phyloP scores from a whole-genome alignment of 2,329 filamentous ascomycete genomes.

The Cladosporium austrohemisphaericum region DNA sequence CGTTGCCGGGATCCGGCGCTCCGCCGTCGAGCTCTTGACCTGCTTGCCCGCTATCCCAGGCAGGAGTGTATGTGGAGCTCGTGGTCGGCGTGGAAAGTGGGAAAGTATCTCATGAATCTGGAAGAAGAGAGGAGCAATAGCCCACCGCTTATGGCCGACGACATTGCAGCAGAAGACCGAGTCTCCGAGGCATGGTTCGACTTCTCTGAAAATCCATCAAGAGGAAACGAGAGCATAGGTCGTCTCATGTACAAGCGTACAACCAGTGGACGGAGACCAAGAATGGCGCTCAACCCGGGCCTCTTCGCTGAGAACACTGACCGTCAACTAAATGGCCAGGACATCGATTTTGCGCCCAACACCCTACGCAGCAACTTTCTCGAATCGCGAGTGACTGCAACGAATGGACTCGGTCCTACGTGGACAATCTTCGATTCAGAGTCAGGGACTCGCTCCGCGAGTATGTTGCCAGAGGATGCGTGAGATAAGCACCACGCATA shows the following conservation, averaged over 20 bases:
- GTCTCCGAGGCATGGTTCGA: constrained; percentile 23
- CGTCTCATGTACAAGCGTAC: constrained; percentile 12
- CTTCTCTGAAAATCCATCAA: constrained; percentile 17
- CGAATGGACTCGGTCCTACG: not conserved
- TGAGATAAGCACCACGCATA: not conserved
- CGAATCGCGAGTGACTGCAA: not conserved
- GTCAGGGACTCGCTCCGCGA: not conserved
- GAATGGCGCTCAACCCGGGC: constrained; percentile 10
- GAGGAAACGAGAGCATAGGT: not conserved
- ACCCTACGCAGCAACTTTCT: constrained; percentile 6
- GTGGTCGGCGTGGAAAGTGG: constrained; percentile 27
- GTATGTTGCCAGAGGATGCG: not conserved
- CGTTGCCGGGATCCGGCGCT: constrained; percentile 24
- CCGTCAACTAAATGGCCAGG: not conserved
- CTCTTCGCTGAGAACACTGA: not conserved
- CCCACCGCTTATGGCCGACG: constrained; percentile 15
- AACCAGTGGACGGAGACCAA: not conserved
- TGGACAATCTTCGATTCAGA: not conserved
- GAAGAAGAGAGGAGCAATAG: constrained; percentile 21
- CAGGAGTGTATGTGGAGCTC: constrained; percentile 26
- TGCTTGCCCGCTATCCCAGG: constrained; percentile 23
- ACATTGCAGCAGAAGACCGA: constrained; percentile 17
- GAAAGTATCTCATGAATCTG: constrained; percentile 23
- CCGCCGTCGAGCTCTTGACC: constrained; percentile 20
- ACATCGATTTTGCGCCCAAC: constrained; percentile 1